phyloP scores from a whole-genome alignment of 2,329 filamentous ascomycete species.

The Neopestalotiopsis sp. region DNA sequence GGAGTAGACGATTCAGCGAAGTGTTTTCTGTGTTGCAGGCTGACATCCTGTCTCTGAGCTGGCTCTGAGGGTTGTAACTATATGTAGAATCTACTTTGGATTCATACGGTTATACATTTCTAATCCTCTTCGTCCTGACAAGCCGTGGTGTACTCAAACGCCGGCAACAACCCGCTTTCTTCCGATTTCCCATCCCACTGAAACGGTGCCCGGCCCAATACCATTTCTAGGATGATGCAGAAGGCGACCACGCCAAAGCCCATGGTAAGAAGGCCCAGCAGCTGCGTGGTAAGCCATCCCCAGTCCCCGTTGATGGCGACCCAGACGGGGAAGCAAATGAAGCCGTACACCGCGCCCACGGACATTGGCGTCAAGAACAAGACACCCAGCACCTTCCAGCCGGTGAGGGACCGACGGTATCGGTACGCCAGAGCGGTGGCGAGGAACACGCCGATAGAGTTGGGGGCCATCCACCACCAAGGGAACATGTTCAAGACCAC shows the following conservation, averaged over 20 bases:
- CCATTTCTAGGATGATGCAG: not conserved
- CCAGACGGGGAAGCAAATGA: not conserved
- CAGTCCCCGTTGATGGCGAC: not conserved
- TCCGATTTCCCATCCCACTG: not conserved
- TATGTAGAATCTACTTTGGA: no score
- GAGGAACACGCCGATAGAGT: not conserved
- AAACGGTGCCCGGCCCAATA: not conserved
- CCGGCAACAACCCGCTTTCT: not conserved
- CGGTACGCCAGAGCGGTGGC: not conserved
- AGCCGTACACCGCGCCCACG: not conserved
- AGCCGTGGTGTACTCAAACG: not conserved
- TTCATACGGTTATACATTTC: not conserved
- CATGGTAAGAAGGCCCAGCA: not conserved
- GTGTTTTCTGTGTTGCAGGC: no score
- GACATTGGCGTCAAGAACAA: slow-evolving; percentile 1
- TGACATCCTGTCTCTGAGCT: no score
- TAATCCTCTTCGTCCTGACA: not conserved
- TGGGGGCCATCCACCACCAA: slow-evolving; percentile 4
- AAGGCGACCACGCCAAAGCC: not conserved
- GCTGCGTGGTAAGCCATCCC: not conserved
- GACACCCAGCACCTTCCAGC: not conserved
- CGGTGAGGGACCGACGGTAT: not conserved
- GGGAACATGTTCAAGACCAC: slow-evolving; percentile 4
- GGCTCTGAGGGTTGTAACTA: no score
- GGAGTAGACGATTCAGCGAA: no score